Percentiles rank a stretch among this genome's conserved stretches.
These are phyloP conservation scores for Peronosclerospora sorghi DNA, from an alignment of 352 stramenopile genomes.

Conservation along the genomic window DNA sequence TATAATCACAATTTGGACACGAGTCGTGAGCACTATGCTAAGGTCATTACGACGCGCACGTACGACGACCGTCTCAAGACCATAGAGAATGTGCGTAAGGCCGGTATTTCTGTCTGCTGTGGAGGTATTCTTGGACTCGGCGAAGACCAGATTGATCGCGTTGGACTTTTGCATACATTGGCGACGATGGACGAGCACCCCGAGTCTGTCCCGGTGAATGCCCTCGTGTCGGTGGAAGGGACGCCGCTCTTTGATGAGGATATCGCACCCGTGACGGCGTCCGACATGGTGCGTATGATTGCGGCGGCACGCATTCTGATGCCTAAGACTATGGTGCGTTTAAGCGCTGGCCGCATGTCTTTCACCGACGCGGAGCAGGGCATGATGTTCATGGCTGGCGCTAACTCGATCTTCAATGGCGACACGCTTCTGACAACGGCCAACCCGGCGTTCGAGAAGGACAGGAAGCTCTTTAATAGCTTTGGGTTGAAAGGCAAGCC, in stretches of 20 bases:
- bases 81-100: conserved; percentile 94
- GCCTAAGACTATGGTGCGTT: conserved; percentile 94
- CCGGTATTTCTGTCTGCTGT: conserved; percentile 95
- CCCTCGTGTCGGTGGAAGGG: conserved; percentile 90
- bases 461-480: conserved; percentile 90
- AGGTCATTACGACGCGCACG: conserved; percentile 91
- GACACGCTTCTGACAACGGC: conserved; percentile 95
- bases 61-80: conserved; percentile 96
- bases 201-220: conserved; percentile 95
- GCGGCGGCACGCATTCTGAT: conserved; percentile 95
- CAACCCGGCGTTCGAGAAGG: conserved; percentile 94
- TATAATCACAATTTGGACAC: conserved; percentile 99
- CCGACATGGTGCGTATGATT: conserved; percentile 97
- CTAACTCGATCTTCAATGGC: conserved; percentile 98
- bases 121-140: conserved; percentile 95
- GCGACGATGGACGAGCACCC: conserved; percentile 93
- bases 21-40: conserved; percentile 95
- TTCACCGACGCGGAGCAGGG: conserved; percentile 95
- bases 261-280: conserved; percentile 83
- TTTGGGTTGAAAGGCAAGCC: conserved; percentile 93
- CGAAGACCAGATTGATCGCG: conserved; percentile 90
- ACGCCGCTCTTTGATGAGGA: conserved; percentile 90
- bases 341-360: conserved; percentile 93
- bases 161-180: conserved; percentile 92
- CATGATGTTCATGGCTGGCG: conserved; percentile 95